Percentiles rank a stretch among this genome's conserved stretches.
These are phyloP conservation scores for Tuber brumale DNA, from an alignment of 495 filamentous ascomycete genomes.

Conservation along the genomic window DNA sequence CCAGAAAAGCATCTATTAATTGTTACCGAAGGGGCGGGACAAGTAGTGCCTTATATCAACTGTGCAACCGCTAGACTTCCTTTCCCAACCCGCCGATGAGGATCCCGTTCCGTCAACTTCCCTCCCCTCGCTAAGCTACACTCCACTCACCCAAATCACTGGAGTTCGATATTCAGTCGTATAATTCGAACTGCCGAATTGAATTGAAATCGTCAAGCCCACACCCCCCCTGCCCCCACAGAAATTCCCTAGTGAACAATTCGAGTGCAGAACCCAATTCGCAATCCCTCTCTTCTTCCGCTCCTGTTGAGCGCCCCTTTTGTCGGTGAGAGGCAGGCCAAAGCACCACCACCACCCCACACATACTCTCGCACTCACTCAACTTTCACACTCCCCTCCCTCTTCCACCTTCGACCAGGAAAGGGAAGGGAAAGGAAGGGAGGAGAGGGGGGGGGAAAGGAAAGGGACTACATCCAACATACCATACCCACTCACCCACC, in stretches of 20 bases:
- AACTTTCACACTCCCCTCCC: background rate
- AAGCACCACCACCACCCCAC: background rate
- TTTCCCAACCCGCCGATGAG: background rate
- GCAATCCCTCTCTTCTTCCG: background rate
- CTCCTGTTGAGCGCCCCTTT: background rate
- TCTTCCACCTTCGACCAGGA: background rate
- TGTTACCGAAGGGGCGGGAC: constrained; percentile 6
- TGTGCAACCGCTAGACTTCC: background rate
- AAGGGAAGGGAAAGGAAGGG: background rate
- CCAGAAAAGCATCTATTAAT: background rate
- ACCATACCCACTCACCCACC: background rate
- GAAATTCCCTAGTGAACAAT: background rate
- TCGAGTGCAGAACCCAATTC: background rate
- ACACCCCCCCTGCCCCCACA: background rate
- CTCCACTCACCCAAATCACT: background rate
- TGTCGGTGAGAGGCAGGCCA: background rate
- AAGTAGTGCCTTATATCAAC: background rate
- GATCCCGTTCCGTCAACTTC: constrained; percentile 1
- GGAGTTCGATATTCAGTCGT: background rate
- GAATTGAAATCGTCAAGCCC: background rate
- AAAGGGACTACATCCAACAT: background rate
- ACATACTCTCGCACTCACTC: background rate
- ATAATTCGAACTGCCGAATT: background rate
- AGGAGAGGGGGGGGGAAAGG: too few species aligned
- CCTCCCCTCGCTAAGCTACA: background rate